phyloP scores from a whole-genome alignment of 352 stramenopile genomes.

The Pythium guiyangense region DNA sequence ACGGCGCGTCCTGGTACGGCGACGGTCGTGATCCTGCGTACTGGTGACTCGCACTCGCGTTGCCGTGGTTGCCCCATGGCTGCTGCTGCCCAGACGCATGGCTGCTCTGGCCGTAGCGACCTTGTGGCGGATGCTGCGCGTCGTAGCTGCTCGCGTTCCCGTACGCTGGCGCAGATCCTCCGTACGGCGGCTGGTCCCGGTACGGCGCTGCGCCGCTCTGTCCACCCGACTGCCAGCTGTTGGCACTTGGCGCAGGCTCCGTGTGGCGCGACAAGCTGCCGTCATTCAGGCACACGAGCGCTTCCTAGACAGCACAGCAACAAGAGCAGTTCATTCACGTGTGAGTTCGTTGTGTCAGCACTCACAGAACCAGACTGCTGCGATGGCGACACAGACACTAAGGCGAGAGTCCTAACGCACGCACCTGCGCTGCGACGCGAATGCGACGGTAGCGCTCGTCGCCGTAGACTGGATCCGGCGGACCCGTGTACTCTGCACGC shows the following conservation, averaged over 20 bases:
- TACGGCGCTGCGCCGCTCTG: constrained; percentile 9
- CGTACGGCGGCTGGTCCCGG: constrained; percentile 11
- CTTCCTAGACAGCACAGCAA: constrained; percentile 31
- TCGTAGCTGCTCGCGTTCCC: constrained; percentile 13
- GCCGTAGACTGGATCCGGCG: constrained; percentile 68
- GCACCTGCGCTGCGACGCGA: constrained; percentile 66
- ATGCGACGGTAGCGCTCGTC: constrained; percentile 86
- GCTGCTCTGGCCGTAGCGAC: constrained; percentile 6
- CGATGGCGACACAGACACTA: neutral
- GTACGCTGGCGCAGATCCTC: constrained; percentile 3
- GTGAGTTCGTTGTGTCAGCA: neutral
- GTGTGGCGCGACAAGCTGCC: constrained; percentile 49
- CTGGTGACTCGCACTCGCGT: constrained; percentile 6
- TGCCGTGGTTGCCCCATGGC: constrained; percentile 41
- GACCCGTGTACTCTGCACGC: constrained; percentile 64
- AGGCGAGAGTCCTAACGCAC: neutral
- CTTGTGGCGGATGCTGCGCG: constrained; percentile 10
- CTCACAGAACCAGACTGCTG: no score
- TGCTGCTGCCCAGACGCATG: constrained; percentile 13
- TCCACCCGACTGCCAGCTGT: constrained; percentile 17
- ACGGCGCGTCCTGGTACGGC: constrained; percentile 56
- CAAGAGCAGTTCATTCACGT: neutral
- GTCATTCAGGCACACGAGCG: constrained; percentile 74
- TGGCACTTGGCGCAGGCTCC: constrained; percentile 19
- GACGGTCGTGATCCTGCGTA: constrained; percentile 29